phyloP scores from a whole-genome alignment of 495 filamentous ascomycete species.

The Xylaria castorea region DNA sequence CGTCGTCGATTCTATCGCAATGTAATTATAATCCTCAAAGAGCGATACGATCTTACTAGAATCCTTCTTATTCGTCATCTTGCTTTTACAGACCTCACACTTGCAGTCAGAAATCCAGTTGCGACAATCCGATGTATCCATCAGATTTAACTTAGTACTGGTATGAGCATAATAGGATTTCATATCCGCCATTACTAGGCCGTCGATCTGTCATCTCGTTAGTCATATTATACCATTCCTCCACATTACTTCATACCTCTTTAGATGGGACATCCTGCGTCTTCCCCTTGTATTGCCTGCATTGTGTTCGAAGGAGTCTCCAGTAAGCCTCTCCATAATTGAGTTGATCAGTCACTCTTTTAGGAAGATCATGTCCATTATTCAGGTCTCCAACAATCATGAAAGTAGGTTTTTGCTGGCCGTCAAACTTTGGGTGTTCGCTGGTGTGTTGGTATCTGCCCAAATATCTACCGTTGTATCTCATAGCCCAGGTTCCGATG shows the following conservation, averaged over 20 bases:
- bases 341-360: neutral
- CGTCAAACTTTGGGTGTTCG: neutral
- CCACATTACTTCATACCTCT: neutral
- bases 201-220: neutral
- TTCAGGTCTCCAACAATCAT: neutral
- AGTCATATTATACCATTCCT: neutral
- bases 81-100: neutral
- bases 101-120: neutral
- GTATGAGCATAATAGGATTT: neutral
- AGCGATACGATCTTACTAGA: neutral
- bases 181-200: conserved; percentile 10
- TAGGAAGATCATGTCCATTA: neutral
- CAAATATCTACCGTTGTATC: neutral
- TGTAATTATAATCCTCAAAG: neutral
- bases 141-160: neutral
- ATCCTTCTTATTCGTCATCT: neutral
- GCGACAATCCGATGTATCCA: neutral
- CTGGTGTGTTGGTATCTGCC: neutral
- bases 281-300: neutral
- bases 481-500: neutral
- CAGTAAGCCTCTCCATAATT: neutral
- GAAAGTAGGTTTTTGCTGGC: neutral
- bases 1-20: neutral
- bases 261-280: neutral
- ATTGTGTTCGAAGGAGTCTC: neutral